A percentile compares a stretch with the other conserved stretches of the same genome.
Conservation (phyloP, 805 yeast species). For the Candida broadrunensis region DNA sequence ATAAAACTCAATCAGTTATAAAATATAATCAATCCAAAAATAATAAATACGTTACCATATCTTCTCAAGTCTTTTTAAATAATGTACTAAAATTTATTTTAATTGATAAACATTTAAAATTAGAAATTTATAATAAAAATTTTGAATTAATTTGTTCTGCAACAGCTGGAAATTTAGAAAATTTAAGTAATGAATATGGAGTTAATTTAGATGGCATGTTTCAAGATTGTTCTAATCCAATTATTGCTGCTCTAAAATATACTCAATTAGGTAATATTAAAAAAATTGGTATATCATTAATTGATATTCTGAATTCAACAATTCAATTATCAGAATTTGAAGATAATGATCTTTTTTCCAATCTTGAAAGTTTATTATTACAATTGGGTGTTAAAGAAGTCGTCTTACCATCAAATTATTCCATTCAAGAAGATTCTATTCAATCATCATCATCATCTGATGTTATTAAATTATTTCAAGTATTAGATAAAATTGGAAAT, state of each 20-base stretch:
- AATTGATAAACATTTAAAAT: constrained; percentile 67
- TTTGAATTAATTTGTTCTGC: constrained; percentile 64
- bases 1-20: constrained; percentile 78
- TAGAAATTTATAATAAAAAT: constrained; percentile 71
- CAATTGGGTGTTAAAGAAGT: constrained; percentile 91
- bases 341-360: constrained; percentile 86
- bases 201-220: constrained; percentile 62
- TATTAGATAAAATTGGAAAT: constrained; percentile 71
- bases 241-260: constrained; percentile 38
- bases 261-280: constrained; percentile 32
- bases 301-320: constrained; percentile 65
- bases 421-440: constrained; percentile 37
- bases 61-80: constrained; percentile 67
- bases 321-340: constrained; percentile 76
- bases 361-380: constrained; percentile 79
- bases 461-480: constrained; percentile 60
- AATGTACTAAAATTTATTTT: constrained; percentile 62
- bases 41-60: constrained; percentile 66
- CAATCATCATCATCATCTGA: constrained; percentile 32
- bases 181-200: constrained; percentile 31
- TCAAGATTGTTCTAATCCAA: constrained; percentile 37
- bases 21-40: constrained; percentile 50
- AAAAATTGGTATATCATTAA: constrained; percentile 73
- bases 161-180: constrained; percentile 87
- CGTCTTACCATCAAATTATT: constrained; percentile 49